Percentiles rank a stretch among this genome's conserved stretches.
Conservation (phyloP, 2,329 filamentous ascomycete species). For the Phialophora expanda region DNA sequence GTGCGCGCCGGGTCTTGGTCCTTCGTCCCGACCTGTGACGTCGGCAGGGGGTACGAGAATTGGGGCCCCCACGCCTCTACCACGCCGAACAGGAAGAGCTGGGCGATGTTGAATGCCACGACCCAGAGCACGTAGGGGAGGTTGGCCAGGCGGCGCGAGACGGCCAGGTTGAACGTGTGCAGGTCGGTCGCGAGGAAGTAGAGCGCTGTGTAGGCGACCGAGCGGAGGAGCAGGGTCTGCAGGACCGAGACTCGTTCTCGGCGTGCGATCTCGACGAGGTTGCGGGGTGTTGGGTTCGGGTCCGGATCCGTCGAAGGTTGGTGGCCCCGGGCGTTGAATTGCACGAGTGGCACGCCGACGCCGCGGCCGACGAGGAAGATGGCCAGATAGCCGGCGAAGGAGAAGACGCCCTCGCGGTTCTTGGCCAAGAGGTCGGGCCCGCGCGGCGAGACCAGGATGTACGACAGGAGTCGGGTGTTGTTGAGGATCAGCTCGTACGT, state of each 20-base stretch:
- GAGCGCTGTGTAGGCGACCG: conserved; percentile 67
- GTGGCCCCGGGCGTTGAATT: conserved; percentile 8
- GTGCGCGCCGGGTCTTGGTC: conserved; percentile 26
- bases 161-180: conserved; percentile 69
- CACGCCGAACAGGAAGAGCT: conserved; percentile 76
- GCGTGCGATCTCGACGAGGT: background rate
- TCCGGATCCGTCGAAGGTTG: background rate
- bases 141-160: conserved; percentile 90
- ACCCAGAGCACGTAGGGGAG: conserved; percentile 94
- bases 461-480: conserved; percentile 77
- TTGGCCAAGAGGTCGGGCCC: conserved; percentile 75
- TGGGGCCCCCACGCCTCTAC: conserved; percentile 66
- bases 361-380: conserved; percentile 92
- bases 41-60: conserved; percentile 37
- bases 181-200: conserved; percentile 73
- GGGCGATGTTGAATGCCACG: conserved; percentile 84
- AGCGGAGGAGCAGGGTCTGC: conserved; percentile 24
- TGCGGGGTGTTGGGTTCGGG: background rate
- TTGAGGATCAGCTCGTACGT: conserved; percentile 78
- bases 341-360: conserved; percentile 76
- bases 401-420: conserved; percentile 95
- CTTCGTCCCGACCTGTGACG: conserved; percentile 57
- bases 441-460: conserved; percentile 80
- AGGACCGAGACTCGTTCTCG: conserved; percentile 33
- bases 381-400: conserved; percentile 88